Base-by-base conservation (phyloP, 148 eudicot genomes). In the Rhododendron ovatum region DNA sequence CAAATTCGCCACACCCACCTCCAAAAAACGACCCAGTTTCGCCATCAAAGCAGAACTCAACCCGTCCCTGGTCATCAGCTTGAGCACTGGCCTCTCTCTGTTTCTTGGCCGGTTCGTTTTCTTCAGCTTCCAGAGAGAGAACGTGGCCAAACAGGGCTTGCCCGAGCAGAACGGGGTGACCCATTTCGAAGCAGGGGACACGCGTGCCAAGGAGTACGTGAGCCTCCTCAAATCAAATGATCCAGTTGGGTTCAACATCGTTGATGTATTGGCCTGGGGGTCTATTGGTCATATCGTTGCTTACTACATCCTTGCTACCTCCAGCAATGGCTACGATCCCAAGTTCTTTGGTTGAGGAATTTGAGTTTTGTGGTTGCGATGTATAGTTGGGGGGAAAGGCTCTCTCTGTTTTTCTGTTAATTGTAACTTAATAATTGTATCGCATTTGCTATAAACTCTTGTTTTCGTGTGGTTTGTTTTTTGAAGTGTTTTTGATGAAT, bases 261-360 rank as follows among this genome's bases (percentile, higher is more conserved):
- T 95, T 9, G 98, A 96, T 83, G 99, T 96, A 0, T 92, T 95
- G 11, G 99, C 98, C 4, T 95, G 98, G 99, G 99, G 99, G 0
- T 95, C 98, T 2, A 96, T 95, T 28, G 99, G 98, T 1, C 98
- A 96, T 81, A 95, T 95, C 76, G 98, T 96, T 1, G 98, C 99
- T 86, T 95, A 96, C 77, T 96, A 96, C 55, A 91, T 96, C 50
- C 93, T 96, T 75, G 99, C 98, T 47, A 96, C 99, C 59, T 89
- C 99, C 53, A 95, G 97, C 96, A 96, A 96, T 87, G 99, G 99
- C 50, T 96, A 95, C 85, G 98, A 96, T 82, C 99, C 99, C 82
- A 96, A 87, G 15, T 96, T 96, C 94, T 96, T 94, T 84, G 87
- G 86, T 2, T 86, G 84, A 86, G 41, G 33, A 8, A 59, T 17